These are phyloP conservation scores for Globisporangium parvum DNA, from an alignment of 352 stramenopile genomes.

Conservation along the genomic window DNA sequence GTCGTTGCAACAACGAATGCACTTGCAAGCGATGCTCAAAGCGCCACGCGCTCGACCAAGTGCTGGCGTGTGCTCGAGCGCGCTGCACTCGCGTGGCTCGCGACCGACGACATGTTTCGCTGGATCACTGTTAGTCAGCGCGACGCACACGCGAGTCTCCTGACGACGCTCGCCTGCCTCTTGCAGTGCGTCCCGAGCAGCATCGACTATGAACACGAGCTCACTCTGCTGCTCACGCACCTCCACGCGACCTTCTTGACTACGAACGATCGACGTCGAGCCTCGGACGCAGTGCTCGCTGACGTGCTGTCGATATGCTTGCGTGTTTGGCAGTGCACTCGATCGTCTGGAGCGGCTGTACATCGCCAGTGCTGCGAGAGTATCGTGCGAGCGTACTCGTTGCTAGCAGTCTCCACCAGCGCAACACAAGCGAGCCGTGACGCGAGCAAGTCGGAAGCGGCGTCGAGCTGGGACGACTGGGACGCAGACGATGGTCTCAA, in stretches of 20 bases:
- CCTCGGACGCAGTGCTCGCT: not conserved
- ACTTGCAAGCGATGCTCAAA: not conserved
- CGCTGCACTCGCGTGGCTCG: conserved; percentile 39
- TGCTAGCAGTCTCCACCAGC: not conserved
- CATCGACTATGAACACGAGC: not conserved
- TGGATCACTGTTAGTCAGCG: conserved; percentile 55
- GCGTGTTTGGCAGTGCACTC: not conserved
- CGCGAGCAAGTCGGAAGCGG: too few relatives aligned
- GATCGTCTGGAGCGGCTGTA: not conserved
- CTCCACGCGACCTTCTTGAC: not conserved
- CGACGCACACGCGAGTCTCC: conserved; percentile 26
- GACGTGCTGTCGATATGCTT: not conserved
- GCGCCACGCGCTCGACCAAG: not conserved
- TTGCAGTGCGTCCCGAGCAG: conserved; percentile 11
- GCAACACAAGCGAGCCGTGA: not conserved
- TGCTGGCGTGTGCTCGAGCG: conserved; percentile 34
- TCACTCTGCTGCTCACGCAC: conserved; percentile 5
- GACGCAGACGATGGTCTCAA: conserved; percentile 18
- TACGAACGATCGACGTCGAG: not conserved
- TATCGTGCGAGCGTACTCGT: not conserved
- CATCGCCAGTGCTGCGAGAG: not conserved
- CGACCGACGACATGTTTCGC: conserved; percentile 59
- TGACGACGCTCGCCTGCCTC: conserved; percentile 24
- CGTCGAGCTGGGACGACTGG: conserved; percentile 33
- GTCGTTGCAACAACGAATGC: not conserved